phyloP scores from a whole-genome alignment of 1,284 basidiomycete genomes.

The Trichosporon coremiiforme region DNA sequence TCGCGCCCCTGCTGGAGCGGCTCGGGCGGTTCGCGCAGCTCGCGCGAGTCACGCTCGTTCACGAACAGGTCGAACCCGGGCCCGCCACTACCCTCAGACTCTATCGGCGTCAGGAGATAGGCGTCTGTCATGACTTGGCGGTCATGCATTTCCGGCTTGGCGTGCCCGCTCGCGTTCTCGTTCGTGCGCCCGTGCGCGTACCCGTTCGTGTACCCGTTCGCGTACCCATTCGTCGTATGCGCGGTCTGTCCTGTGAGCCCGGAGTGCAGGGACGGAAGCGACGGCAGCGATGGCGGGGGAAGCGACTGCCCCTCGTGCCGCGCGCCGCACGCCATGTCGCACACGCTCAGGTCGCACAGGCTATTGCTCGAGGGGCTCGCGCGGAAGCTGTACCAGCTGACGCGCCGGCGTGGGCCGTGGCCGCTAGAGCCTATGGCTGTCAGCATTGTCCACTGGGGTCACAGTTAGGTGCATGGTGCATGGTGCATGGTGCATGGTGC shows the following conservation, averaged over 20 bases:
- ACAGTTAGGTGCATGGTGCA: neutral
- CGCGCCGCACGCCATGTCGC: conserved; percentile 8
- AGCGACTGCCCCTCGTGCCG: neutral
- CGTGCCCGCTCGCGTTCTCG: neutral
- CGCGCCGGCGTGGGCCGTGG: neutral
- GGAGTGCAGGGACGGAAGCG: neutral
- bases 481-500: neutral
- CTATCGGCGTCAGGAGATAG: neutral
- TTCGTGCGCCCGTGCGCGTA: too few relatives aligned
- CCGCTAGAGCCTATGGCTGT: conserved; percentile 2
- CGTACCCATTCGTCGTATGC: neutral
- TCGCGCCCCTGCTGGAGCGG: neutral
- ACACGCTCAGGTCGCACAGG: conserved; percentile 9
- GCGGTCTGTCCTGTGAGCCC: neutral
- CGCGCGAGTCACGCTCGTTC: neutral
- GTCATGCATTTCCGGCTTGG: neutral
- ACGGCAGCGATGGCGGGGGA: neutral
- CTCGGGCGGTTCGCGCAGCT: too few relatives aligned
- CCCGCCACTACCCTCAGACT: neutral
- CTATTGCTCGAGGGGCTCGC: neutral
- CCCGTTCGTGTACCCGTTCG: too few relatives aligned
- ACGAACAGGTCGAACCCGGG: neutral
- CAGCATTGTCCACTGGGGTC: neutral
- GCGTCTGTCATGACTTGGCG: neutral
- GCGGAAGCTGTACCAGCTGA: neutral